Evolutionary conservation across 2,329 filamentous ascomycete species (phyloP), one percentile per base, ranked within the genome.

Genomic region (Metarhizium rileyi): DNA sequence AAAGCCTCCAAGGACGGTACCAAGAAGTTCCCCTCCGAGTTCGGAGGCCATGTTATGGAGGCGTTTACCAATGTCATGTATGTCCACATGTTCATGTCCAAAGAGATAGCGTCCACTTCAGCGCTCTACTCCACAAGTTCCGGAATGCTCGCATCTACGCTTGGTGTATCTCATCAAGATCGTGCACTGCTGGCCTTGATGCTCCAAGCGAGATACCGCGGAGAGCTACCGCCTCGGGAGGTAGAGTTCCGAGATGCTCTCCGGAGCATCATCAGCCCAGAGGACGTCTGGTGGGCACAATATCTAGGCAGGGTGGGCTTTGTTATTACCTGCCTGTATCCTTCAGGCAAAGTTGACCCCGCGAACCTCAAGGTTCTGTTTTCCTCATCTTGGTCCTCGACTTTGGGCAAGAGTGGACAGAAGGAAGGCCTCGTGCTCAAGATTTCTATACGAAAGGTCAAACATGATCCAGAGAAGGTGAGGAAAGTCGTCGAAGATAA

Each of bases 41-140:
- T 83, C 47, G 69, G 69, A 14, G 58, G 59, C 5, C 63, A 70
- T 26, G 64, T 83, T 3, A 59, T 84, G 6, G 69, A 69, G 4
- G 77, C 81, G 0, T 73, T 86, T 36, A 71, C 76, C 1, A 81
- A 85, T 56, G 66, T 80, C 16, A 71, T 85, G 54, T 82, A 76
- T 55, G 66, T 67, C 5, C 76, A 80, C 56, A 66, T 69, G 49
- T 65, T 68, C 14, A 66, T 78, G 53, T 68, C 71, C 0, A 77
- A 76, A 52, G 77, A 80, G 55, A 70, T 71, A 1, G 69, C 76
- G 20, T 76, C 81, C 2, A 74, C 78, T 5, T 72, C 78, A 1
- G 83, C 81, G 0, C 65, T 87, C 5, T 76, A 83, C 54, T 75
- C 73, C 48, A 84, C 81, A 0, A 84, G 79, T 4, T 80, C 80